Conservation (phyloP, 163 green algal species). For the Scenedesmus sp. region DNA sequence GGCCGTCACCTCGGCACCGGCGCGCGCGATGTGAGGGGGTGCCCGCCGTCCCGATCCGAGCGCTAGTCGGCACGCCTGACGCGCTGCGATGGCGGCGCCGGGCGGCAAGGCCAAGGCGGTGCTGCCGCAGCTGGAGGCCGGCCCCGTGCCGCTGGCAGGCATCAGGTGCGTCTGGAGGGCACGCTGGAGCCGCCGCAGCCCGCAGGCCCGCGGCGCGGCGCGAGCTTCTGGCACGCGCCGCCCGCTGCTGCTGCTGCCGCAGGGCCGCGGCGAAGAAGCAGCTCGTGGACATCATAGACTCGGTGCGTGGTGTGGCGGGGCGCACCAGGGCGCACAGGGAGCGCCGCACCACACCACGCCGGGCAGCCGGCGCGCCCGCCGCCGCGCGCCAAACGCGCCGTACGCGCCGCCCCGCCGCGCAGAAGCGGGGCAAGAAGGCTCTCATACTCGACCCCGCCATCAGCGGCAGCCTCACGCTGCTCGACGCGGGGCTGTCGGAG, state of each 20-base stretch:
- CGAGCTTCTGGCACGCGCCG: too few relatives aligned
- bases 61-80: too few relatives aligned
- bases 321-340: background rate
- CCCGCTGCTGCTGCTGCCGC: conserved; percentile 1
- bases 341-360: background rate
- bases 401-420: background rate
- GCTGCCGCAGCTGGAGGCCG: conserved; percentile 52
- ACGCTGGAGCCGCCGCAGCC: too few relatives aligned
- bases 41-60: too few relatives aligned
- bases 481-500: conserved; percentile 65
- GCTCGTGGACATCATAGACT: conserved; percentile 57
- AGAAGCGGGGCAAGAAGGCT: conserved; percentile 80
- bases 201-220: too few relatives aligned
- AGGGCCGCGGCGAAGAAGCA: conserved; percentile 51
- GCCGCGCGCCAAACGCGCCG: too few relatives aligned
- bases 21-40: too few relatives aligned
- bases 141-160: conserved; percentile 43
- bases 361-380: background rate
- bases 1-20: too few relatives aligned
- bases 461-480: conserved; percentile 67
- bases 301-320: conserved; percentile 44
- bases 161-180: too few relatives aligned
- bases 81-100: too few relatives aligned
- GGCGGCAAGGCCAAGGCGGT: conserved; percentile 23
- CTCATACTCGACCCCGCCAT: conserved; percentile 79